Conservation (phyloP, 345 rosid genomes). For the Gossypium thurberi region DNA sequence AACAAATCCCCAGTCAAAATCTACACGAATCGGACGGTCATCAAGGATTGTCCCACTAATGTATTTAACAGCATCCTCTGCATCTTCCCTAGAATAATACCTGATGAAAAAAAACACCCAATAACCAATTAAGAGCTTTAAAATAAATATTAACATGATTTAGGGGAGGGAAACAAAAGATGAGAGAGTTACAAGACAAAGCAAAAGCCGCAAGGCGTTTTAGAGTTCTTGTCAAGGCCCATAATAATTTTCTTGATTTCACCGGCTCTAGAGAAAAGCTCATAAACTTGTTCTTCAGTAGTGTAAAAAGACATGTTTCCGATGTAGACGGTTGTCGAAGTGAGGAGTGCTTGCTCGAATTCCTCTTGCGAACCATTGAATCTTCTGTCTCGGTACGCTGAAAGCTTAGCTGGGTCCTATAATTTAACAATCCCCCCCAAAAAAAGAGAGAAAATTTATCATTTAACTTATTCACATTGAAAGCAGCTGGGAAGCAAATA, state of each 20-base stretch:
- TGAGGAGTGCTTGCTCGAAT: conserved; percentile 63
- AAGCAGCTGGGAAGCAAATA: not conserved
- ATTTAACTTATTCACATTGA: not conserved
- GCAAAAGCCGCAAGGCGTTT: conserved; percentile 98
- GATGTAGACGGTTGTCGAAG: conserved; percentile 70
- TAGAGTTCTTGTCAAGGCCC: conserved; percentile 94
- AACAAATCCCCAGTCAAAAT: conserved; percentile 97
- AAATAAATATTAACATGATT: not conserved
- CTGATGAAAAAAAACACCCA: conserved; percentile 23
- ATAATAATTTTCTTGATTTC: conserved; percentile 92
- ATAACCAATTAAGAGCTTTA: not conserved
- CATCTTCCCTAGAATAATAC: conserved; percentile 90
- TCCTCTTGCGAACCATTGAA: conserved; percentile 84
- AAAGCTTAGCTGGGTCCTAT: conserved; percentile 75
- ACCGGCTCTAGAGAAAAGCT: conserved; percentile 91
- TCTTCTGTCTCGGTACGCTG: conserved; percentile 78
- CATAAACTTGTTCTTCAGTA: conserved; percentile 95
- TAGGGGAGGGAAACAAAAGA: not conserved
- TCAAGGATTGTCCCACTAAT: conserved; percentile 95
- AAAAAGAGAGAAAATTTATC: not conserved
- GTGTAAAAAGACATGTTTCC: conserved; percentile 97
- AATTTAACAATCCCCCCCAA: not conserved
- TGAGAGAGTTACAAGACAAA: conserved; percentile 56
- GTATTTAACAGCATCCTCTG: conserved; percentile 93
- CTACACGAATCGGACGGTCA: conserved; percentile 95